Conservation (phyloP, 2,329 filamentous ascomycete genomes). For the Dothidotthia symphoricarpi region DNA sequence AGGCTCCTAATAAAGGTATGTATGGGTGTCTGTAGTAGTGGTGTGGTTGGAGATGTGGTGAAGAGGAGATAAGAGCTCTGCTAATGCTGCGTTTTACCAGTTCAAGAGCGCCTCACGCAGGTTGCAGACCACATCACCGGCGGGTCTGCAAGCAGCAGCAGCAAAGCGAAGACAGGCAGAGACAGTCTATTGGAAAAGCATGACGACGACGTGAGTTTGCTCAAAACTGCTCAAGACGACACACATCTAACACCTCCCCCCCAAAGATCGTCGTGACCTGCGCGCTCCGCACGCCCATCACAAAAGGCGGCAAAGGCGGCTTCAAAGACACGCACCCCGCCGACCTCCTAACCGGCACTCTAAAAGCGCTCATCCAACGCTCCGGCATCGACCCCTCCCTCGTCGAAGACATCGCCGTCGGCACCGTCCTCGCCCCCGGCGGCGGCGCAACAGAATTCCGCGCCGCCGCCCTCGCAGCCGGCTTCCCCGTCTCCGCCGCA, state of each 20-base stretch:
- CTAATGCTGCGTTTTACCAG: too few species aligned
- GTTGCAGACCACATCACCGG: slow-evolving; percentile 56
- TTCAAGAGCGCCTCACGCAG: slow-evolving; percentile 59
- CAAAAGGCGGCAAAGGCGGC: slow-evolving; percentile 86
- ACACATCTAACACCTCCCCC: slow-evolving; percentile 3
- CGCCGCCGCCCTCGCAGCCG: slow-evolving; percentile 83
- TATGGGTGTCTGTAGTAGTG: background rate
- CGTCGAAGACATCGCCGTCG: slow-evolving; percentile 91
- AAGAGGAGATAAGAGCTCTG: too few species aligned
- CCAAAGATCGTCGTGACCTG: slow-evolving; percentile 78
- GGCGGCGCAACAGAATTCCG: slow-evolving; percentile 97
- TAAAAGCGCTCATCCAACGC: slow-evolving; percentile 77
- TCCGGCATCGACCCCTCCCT: slow-evolving; percentile 84
- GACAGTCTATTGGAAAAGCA: slow-evolving; percentile 52
- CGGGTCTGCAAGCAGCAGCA: slow-evolving; percentile 4
- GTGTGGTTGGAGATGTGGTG: background rate
- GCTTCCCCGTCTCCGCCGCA: slow-evolving; percentile 82
- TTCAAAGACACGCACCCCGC: slow-evolving; percentile 93
- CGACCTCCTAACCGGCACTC: slow-evolving; percentile 80
- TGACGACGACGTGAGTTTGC: slow-evolving; percentile 54
- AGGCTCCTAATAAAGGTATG: slow-evolving; percentile 32
- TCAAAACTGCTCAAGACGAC: background rate
- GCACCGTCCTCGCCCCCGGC: slow-evolving; percentile 85
- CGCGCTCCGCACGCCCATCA: slow-evolving; percentile 86
- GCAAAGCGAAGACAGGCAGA: slow-evolving; percentile 35